Evolutionary conservation across 768 basidiomycete species (phyloP).

Genomic region (Chalciporus pseudorubinellus): DNA sequence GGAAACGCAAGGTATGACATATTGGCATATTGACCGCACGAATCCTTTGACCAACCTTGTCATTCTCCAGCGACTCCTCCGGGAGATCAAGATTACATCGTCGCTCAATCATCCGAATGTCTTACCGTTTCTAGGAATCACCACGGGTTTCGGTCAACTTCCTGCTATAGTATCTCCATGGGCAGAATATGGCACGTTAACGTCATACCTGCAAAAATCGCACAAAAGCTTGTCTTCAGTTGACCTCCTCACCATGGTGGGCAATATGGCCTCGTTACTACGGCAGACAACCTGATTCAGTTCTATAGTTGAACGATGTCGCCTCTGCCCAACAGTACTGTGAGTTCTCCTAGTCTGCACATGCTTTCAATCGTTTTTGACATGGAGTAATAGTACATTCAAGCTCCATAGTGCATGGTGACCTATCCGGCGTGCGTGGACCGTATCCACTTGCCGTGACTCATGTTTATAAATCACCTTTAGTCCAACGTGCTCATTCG

Average conservation of each 20-base stretch:
- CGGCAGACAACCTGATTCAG: too few species aligned
- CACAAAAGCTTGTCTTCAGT: background rate
- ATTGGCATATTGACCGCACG: too few species aligned
- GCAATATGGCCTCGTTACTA: background rate
- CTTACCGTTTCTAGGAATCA: slow-evolving; percentile 19
- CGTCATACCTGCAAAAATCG: slow-evolving; percentile 11
- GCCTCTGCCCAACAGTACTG: slow-evolving; percentile 3
- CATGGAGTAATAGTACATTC: slow-evolving; percentile 3
- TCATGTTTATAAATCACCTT: background rate
- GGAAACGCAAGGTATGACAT: slow-evolving; percentile 6
- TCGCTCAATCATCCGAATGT: slow-evolving; percentile 22
- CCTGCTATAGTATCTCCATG: slow-evolving; percentile 26
- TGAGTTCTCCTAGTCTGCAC: background rate
- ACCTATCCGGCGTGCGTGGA: slow-evolving; percentile 6
- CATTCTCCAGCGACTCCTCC: slow-evolving; percentile 14
- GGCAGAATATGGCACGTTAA: slow-evolving; percentile 25
- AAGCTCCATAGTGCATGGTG: slow-evolving; percentile 2
- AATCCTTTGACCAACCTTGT: background rate
- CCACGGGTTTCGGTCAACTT: slow-evolving; percentile 23
- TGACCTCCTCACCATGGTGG: slow-evolving; percentile 16
- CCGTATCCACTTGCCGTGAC: background rate
- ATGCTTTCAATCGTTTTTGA: background rate
- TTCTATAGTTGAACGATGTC: slow-evolving; percentile 1
- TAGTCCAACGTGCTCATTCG: slow-evolving; percentile 9
- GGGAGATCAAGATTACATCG: slow-evolving; percentile 25